phyloP scores from a whole-genome alignment of 2,329 filamentous ascomycete species.

The Colletotrichum coccodes region DNA sequence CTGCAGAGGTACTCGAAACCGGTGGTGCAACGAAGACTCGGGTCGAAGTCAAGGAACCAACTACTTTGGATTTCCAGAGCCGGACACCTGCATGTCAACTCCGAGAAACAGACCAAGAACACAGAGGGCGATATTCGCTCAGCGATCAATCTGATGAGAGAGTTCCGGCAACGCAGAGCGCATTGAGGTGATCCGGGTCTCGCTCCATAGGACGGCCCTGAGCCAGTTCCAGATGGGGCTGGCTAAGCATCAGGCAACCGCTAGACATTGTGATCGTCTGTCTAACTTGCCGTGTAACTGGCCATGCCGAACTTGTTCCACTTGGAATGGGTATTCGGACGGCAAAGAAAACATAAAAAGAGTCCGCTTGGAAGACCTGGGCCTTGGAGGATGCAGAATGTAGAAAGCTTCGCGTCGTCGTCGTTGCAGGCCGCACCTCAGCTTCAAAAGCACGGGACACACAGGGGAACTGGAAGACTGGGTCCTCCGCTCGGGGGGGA shows the following conservation, averaged over 20 bases:
- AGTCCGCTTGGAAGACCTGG: neutral
- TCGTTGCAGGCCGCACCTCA: constrained; percentile 12
- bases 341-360: neutral
- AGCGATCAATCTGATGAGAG: neutral
- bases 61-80: neutral
- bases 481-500: neutral
- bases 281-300: neutral
- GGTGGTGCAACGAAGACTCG: neutral
- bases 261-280: neutral
- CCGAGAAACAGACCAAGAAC: too few relatives aligned
- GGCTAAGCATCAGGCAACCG: neutral
- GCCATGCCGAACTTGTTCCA: neutral
- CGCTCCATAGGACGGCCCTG: neutral
- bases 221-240: neutral
- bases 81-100: neutral
- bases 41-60: neutral
- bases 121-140: too few relatives aligned
- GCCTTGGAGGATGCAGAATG: neutral
- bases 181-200: too few relatives aligned
- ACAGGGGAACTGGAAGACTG: neutral
- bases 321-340: neutral
- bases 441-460: neutral
- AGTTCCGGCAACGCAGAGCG: too few relatives aligned
- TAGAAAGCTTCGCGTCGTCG: neutral
- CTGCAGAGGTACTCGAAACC: neutral